A percentile compares a stretch with the other conserved stretches of the same genome.
Evolutionary conservation across 192 early-diverging fungal species (phyloP).

Genomic region (Coemansia sp.): DNA sequence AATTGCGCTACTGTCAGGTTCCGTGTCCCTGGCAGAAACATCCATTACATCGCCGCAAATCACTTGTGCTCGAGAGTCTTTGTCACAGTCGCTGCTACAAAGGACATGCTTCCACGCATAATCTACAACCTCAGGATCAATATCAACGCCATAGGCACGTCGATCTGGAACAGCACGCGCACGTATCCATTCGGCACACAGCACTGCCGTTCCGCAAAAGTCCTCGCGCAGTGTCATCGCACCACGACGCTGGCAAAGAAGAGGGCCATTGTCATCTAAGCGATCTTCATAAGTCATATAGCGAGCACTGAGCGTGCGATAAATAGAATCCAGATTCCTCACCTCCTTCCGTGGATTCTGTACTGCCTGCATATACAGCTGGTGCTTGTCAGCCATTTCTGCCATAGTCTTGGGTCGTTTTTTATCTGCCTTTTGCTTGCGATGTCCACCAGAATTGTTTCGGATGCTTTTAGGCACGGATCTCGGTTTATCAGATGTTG

Average conservation of each 20-base stretch:
- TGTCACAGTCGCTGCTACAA: background rate
- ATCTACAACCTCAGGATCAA: conserved; percentile 42
- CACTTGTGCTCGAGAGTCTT: conserved; percentile 4
- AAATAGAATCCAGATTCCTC: conserved; percentile 32
- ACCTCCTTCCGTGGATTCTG: conserved; percentile 52
- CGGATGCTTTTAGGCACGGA: background rate
- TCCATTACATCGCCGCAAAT: conserved; percentile 25
- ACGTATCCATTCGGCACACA: conserved; percentile 51
- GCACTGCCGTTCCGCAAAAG: conserved; percentile 56
- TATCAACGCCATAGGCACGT: conserved; percentile 49
- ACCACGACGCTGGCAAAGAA: conserved; percentile 1
- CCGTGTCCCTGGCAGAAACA: conserved; percentile 5
- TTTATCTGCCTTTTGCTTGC: conserved; percentile 2
- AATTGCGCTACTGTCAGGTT: background rate
- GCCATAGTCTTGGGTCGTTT: conserved; percentile 34
- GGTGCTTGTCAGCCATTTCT: conserved; percentile 44
- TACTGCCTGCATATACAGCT: conserved; percentile 46
- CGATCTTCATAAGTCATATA: background rate
- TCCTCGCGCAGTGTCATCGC: conserved; percentile 50
- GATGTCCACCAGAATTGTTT: background rate
- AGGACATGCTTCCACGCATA: conserved; percentile 40
- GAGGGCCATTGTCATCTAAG: background rate
- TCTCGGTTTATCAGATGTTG: background rate
- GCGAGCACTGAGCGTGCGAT: conserved; percentile 15
- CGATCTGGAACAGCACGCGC: conserved; percentile 6